phyloP scores from a whole-genome alignment of 495 filamentous ascomycete genomes.

The Aspergillus taichungensis region DNA sequence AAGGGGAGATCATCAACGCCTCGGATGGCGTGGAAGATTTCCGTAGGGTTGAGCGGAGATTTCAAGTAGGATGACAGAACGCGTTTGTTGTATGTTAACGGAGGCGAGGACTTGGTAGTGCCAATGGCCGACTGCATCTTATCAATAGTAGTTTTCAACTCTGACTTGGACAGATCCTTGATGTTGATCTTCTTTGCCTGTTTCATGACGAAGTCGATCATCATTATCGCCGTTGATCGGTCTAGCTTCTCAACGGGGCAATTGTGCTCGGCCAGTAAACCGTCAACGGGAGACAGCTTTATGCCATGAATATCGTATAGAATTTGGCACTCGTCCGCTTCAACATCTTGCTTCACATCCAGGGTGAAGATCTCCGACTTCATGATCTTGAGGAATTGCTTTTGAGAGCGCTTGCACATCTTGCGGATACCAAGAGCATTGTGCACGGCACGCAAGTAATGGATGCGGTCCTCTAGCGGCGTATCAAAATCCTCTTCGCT shows the following conservation, averaged over 20 bases:
- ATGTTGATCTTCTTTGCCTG: conserved; percentile 78
- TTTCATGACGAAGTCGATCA: conserved; percentile 73
- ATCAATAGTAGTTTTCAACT: conserved; percentile 79
- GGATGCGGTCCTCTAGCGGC: conserved; percentile 58
- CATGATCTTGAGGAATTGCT: conserved; percentile 81
- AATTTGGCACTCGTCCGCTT: conserved; percentile 73
- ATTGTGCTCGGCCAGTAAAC: conserved; percentile 63
- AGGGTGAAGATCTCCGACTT: conserved; percentile 66
- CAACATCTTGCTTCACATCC: conserved; percentile 57
- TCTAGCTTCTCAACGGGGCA: conserved; percentile 69
- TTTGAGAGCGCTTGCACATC: conserved; percentile 75
- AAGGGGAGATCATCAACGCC: conserved; percentile 60
- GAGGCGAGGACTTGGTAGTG: conserved; percentile 54
- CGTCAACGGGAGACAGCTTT: conserved; percentile 61
- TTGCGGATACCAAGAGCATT: conserved; percentile 77
- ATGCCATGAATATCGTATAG: conserved; percentile 85
- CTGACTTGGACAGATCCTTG: conserved; percentile 84
- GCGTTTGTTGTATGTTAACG: conserved; percentile 64
- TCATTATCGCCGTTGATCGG: conserved; percentile 60
- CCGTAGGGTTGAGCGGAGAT: conserved; percentile 72
- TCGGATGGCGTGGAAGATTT: conserved; percentile 65
- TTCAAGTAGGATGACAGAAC: conserved; percentile 69
- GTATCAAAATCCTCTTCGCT: conserved; percentile 51
- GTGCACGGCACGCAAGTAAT: conserved; percentile 71
- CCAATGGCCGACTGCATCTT: conserved; percentile 73